Percentiles rank a stretch among this genome's conserved stretches.
These are phyloP conservation scores for Cryptococcus hybrid DNA, from an alignment of 1,284 basidiomycete genomes.

Conservation along the genomic window DNA sequence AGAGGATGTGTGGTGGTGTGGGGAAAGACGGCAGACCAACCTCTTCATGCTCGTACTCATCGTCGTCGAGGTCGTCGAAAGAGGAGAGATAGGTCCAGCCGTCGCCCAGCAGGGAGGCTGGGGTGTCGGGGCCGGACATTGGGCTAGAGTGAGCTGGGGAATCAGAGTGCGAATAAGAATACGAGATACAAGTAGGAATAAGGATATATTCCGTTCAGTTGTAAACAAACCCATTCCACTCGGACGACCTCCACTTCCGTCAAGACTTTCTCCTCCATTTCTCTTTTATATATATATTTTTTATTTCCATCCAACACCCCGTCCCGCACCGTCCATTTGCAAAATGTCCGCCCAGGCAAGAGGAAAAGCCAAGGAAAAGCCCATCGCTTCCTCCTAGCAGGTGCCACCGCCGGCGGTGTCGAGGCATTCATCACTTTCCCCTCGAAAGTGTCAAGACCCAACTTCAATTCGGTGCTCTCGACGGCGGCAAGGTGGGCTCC, in stretches of 20 bases:
- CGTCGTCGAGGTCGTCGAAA: conserved; percentile 40
- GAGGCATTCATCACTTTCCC: conserved; percentile 66
- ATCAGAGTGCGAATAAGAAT: background rate
- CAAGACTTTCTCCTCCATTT: background rate
- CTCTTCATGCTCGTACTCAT: conserved; percentile 39
- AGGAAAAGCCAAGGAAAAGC: conserved; percentile 59
- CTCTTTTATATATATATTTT: background rate
- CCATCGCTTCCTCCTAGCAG: conserved; percentile 74
- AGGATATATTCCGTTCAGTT: background rate
- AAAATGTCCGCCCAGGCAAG: background rate
- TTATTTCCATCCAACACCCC: background rate
- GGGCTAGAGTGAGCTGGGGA: background rate
- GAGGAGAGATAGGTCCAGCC: conserved; percentile 40
- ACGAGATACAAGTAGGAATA: background rate
- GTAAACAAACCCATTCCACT: background rate
- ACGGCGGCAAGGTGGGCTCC: conserved; percentile 35
- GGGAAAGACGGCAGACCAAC: conserved; percentile 15
- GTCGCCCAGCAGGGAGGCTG: conserved; percentile 21
- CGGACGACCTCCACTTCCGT: conserved; percentile 1
- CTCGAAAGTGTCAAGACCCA: conserved; percentile 83
- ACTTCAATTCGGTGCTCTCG: conserved; percentile 51
- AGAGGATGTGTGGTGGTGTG: background rate
- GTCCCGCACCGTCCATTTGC: no score
- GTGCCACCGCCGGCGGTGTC: conserved; percentile 88
- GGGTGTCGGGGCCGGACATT: background rate